phyloP scores from a whole-genome alignment of 2,329 filamentous ascomycete species.

The Fusarium torulosum region DNA sequence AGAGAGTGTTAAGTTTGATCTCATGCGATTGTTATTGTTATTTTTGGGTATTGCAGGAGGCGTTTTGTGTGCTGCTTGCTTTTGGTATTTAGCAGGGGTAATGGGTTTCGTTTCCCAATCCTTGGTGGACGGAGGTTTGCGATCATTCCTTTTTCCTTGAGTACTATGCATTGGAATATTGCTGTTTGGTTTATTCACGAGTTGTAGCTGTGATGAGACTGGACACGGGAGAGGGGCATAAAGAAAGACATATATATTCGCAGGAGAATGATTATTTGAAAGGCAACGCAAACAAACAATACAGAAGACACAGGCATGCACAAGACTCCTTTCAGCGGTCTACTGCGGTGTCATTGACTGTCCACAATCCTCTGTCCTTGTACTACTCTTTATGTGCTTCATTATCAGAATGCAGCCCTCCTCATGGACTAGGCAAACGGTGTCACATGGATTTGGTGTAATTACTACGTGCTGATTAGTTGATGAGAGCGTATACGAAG shows the following conservation, averaged over 20 bases:
- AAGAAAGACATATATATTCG: slow-evolving; percentile 15
- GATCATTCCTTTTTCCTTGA: slow-evolving; percentile 16
- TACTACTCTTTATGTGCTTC: neutral
- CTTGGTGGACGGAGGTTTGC: slow-evolving; percentile 15
- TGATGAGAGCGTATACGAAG: neutral
- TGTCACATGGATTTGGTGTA: slow-evolving; percentile 11
- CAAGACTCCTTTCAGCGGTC: slow-evolving; percentile 13
- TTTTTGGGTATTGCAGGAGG: slow-evolving; percentile 21
- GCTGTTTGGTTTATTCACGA: slow-evolving; percentile 14
- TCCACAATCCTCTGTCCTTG: neutral
- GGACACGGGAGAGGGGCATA: slow-evolving; percentile 13
- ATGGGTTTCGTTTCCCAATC: neutral
- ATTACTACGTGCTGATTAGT: neutral
- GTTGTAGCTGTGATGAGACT: slow-evolving; percentile 16
- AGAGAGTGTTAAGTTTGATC: slow-evolving; percentile 6
- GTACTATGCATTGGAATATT: slow-evolving; percentile 17
- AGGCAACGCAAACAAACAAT: slow-evolving; percentile 6
- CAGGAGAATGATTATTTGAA: slow-evolving; percentile 25
- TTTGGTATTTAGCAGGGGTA: slow-evolving; percentile 6
- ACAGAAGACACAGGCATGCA: slow-evolving; percentile 16
- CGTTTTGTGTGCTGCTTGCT: slow-evolving; percentile 21
- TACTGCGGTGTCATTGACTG: slow-evolving; percentile 14
- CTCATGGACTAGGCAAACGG: slow-evolving; percentile 8
- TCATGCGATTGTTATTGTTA: neutral
- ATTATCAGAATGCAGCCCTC: slow-evolving; percentile 11